Evolutionary conservation across 164 flowering plant species (phyloP).

Genomic region (Malania oleifera): DNA sequence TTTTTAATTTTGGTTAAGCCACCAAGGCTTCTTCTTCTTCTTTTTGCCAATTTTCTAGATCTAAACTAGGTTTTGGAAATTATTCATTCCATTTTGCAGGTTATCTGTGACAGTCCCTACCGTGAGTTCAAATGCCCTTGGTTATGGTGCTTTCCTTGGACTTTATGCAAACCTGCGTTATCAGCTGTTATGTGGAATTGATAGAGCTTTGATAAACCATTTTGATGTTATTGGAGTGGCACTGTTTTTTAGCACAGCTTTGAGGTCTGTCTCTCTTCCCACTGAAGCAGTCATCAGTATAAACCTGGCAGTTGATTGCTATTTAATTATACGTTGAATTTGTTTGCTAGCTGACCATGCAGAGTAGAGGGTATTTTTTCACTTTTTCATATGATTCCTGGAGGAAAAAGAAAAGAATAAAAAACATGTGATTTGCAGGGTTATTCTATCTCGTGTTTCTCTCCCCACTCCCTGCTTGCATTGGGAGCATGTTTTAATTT

Average conservation of each 20-base stretch:
- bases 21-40: background rate
- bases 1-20: no score
- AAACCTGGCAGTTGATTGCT: background rate
- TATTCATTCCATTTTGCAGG: conserved; percentile 31
- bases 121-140: conserved; percentile 68
- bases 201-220: conserved; percentile 53
- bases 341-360: no score
- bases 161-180: conserved; percentile 78
- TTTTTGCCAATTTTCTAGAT: background rate
- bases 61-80: background rate
- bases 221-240: conserved; percentile 92
- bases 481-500: no score
- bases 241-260: conserved; percentile 60
- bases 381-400: no score
- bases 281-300: background rate
- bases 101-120: conserved; percentile 77
- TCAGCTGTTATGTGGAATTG: conserved; percentile 80
- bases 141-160: conserved; percentile 93
- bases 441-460: no score
- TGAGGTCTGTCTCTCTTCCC: conserved; percentile 50
- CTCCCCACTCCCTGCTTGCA: no score
- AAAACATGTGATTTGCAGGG: no score
- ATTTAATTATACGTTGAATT: no score
- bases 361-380: no score
- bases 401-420: no score